Base-by-base conservation (phyloP, 2,329 filamentous ascomycete genomes). In the Trichoderma sp. region DNA sequence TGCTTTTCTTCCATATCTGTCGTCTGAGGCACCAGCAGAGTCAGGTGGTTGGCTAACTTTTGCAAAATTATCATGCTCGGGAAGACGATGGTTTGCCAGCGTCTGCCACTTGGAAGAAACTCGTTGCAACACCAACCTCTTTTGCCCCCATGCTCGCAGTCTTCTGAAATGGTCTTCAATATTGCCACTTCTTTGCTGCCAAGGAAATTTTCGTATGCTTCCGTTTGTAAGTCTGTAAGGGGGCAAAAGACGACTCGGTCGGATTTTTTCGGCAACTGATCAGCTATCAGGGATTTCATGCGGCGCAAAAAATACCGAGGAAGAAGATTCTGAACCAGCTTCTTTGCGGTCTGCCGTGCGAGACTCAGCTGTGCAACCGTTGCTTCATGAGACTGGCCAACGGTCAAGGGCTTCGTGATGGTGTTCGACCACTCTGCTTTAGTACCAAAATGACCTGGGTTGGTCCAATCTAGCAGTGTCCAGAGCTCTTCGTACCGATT, bases 401-500 rank as follows among this genome's bases (percentile, higher is more conserved):
- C 84, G 69, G 92, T 93, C 69, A 99, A 84, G 0, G 95, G 96
- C 26, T 91, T 88, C 68, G 91, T 91, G 72, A 99, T 93, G 47
- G 88, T 90, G 23, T 87, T 85, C 76, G 90, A 92, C 96, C 96
- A 99, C 55, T 93, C 92, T 6, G 87, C 84, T 11, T 92, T 77
- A 0, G 85, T 85, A 17, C 88, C 88, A 69, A 91, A 88, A 61
- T 86, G 82, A 0, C 94, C 95, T 0, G 96, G 96, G 76, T 97
- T 96, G 0, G 94, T 95, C 96, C 96, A 99, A 79, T 99, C 97
- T 3, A 99, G 85, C 0, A 99, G 85, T 0, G 94, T 97, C 95
- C 95, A 99, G 1, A 99, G 86, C 80, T 99, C 96, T 78, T 98
- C 94, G 79, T 99, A 99, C 75, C 93, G 96, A 81, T 99, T 99